phyloP scores from a whole-genome alignment of 352 stramenopile genomes.

The Peronospora belbahrii region DNA sequence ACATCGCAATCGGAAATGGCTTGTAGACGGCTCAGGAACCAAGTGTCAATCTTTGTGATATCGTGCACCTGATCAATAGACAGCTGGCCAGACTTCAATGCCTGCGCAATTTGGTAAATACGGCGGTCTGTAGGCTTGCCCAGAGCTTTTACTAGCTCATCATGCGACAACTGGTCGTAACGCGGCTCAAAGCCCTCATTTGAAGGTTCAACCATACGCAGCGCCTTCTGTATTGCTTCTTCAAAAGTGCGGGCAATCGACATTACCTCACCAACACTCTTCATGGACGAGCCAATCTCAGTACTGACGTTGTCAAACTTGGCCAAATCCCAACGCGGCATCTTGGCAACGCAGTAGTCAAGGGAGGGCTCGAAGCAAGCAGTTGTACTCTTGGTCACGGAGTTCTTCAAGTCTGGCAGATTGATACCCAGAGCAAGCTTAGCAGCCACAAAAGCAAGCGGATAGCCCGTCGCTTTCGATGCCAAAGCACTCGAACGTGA shows the following conservation, averaged over 20 bases:
- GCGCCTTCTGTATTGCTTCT: constrained; percentile 95
- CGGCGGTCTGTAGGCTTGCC: constrained; percentile 64
- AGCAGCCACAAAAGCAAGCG: constrained; percentile 96
- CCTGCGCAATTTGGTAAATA: constrained; percentile 80
- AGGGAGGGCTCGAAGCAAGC: constrained; percentile 98
- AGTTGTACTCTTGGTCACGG: constrained; percentile 92
- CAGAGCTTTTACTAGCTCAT: constrained; percentile 70
- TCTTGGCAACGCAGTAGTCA: constrained; percentile 97
- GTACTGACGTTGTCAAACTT: constrained; percentile 95
- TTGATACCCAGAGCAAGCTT: constrained; percentile 95
- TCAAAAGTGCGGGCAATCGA: constrained; percentile 95
- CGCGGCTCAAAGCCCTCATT: constrained; percentile 85
- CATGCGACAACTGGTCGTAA: constrained; percentile 43
- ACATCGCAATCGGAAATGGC: constrained; percentile 72
- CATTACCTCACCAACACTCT: constrained; percentile 96
- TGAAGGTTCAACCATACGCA: constrained; percentile 93
- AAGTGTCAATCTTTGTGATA: constrained; percentile 99
- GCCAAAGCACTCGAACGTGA: constrained; percentile 96
- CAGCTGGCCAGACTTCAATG: constrained; percentile 87
- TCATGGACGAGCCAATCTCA: constrained; percentile 95
- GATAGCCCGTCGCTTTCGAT: constrained; percentile 98
- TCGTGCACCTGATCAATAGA: constrained; percentile 94
- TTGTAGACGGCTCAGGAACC: constrained; percentile 96
- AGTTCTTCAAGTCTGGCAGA: constrained; percentile 93
- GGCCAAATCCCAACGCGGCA: constrained; percentile 94